A percentile compares a stretch with the other conserved stretches of the same genome.
Evolutionary conservation across 257 asterid genomes (phyloP).

Genomic region (Ajuga chamaepitys): DNA sequence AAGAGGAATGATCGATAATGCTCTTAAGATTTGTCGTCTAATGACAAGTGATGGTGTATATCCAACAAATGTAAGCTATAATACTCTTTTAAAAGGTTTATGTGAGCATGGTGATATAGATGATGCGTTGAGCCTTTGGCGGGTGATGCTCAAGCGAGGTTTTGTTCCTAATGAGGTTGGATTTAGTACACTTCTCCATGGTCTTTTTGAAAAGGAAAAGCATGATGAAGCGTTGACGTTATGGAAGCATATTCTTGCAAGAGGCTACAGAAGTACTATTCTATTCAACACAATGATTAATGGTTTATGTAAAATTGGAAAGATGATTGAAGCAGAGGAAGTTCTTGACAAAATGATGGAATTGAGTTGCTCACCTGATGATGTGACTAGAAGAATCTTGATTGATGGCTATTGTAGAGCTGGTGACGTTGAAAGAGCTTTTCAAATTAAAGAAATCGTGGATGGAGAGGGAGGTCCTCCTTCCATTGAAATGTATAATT

Average conservation of each 20-base stretch:
- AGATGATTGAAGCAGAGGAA: constrained; percentile 63
- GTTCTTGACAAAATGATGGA: constrained; percentile 55
- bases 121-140: constrained; percentile 78
- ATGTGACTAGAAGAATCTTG: constrained; percentile 54
- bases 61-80: constrained; percentile 65
- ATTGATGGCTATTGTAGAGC: constrained; percentile 63
- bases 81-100: constrained; percentile 71
- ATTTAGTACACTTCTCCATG: constrained; percentile 60
- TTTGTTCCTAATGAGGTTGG: constrained; percentile 63
- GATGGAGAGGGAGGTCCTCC: constrained; percentile 44
- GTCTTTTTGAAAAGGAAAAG: constrained; percentile 44
- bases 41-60: constrained; percentile 54
- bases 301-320: constrained; percentile 75
- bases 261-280: constrained; percentile 47
- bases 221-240: constrained; percentile 42
- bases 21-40: constrained; percentile 55
- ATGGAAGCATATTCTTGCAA: constrained; percentile 71
- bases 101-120: constrained; percentile 44
- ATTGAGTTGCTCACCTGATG: constrained; percentile 66
- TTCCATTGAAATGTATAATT: constrained; percentile 73
- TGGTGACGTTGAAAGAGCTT: constrained; percentile 56
- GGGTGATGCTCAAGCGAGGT: constrained; percentile 67
- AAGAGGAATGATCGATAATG: constrained; percentile 49
- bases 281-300: constrained; percentile 60
- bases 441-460: constrained; percentile 43